Evolutionary conservation across 2,329 filamentous ascomycete genomes (phyloP).

Genomic region (Sporothrix globosa): DNA sequence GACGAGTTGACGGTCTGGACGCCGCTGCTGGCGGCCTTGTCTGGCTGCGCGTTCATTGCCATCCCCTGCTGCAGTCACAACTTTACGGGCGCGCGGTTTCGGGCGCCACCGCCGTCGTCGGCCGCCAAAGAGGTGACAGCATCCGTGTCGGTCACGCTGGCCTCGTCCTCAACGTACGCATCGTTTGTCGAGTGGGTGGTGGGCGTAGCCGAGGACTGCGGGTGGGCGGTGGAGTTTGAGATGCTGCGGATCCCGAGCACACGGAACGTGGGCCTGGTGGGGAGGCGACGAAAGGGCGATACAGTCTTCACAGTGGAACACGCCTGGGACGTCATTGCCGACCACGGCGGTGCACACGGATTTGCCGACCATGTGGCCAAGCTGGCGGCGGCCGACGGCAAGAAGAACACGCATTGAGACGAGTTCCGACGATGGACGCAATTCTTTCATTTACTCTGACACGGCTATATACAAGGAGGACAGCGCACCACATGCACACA

Average conservation of each 20-base stretch:
- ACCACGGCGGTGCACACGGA: slow-evolving; percentile 60
- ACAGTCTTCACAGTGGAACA: slow-evolving; percentile 44
- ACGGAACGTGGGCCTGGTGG: slow-evolving; percentile 79
- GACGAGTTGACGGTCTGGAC: slow-evolving; percentile 98
- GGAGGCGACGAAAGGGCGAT: slow-evolving; percentile 52
- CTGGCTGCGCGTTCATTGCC: slow-evolving; percentile 79
- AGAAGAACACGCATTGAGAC: slow-evolving; percentile 19
- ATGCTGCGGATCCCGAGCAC: slow-evolving; percentile 91
- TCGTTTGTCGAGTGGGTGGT: slow-evolving; percentile 80
- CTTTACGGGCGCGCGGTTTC: slow-evolving; percentile 73
- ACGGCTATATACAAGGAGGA: background rate
- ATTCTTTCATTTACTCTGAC: background rate
- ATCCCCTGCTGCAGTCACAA: slow-evolving; percentile 96
- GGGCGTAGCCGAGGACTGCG: slow-evolving; percentile 69
- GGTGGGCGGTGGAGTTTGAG: slow-evolving; percentile 78
- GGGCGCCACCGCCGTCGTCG: slow-evolving; percentile 61
- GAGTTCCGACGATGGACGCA: too few species aligned
- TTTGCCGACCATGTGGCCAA: slow-evolving; percentile 57
- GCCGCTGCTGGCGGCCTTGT: slow-evolving; percentile 78
- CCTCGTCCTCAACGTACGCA: slow-evolving; percentile 72
- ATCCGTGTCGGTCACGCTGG: slow-evolving; percentile 49
- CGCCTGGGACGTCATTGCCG: slow-evolving; percentile 47
- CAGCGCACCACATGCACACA: background rate
- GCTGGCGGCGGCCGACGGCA: slow-evolving; percentile 29
- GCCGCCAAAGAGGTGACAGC: slow-evolving; percentile 57